These are phyloP conservation scores for Byssochlamys sp. DNA, from an alignment of 2,329 filamentous ascomycete genomes.

Conservation along the genomic window DNA sequence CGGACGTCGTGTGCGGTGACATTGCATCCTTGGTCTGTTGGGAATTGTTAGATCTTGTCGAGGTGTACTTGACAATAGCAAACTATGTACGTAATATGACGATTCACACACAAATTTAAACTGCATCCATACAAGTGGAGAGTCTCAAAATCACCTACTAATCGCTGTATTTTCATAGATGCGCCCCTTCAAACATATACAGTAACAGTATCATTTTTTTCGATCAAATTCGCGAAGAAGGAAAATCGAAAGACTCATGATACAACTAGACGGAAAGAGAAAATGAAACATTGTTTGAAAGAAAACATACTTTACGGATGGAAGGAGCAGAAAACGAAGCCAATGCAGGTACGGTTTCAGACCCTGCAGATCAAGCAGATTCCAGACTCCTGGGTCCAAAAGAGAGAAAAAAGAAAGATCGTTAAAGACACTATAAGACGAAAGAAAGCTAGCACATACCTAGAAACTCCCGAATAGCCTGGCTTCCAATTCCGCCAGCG, in stretches of 20 bases:
- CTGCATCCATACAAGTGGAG: too few relatives aligned
- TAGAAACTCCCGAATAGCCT: conserved; percentile 44
- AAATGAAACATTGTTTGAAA: background rate
- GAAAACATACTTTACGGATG: background rate
- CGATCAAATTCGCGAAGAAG: too few relatives aligned
- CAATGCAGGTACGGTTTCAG: background rate
- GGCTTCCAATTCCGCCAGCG: conserved; percentile 42
- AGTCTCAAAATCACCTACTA: too few relatives aligned
- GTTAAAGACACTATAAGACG: too few relatives aligned
- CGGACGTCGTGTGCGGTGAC: conserved; percentile 45
- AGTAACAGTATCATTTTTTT: too few relatives aligned
- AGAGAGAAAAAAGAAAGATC: background rate
- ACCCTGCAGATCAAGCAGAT: background rate
- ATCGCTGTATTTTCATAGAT: too few relatives aligned
- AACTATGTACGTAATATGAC: background rate
- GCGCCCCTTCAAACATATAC: too few relatives aligned
- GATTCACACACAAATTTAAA: background rate
- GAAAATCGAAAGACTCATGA: background rate
- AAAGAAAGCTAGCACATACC: conserved; percentile 29
- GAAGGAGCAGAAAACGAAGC: background rate
- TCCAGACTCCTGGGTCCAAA: background rate
- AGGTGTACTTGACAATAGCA: background rate
- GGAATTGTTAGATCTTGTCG: background rate
- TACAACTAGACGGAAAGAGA: background rate
- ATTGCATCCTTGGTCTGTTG: conserved; percentile 43